These are phyloP conservation scores for Colletotrichum sp. DNA, from an alignment of 2,329 filamentous ascomycete species.

Conservation along the genomic window DNA sequence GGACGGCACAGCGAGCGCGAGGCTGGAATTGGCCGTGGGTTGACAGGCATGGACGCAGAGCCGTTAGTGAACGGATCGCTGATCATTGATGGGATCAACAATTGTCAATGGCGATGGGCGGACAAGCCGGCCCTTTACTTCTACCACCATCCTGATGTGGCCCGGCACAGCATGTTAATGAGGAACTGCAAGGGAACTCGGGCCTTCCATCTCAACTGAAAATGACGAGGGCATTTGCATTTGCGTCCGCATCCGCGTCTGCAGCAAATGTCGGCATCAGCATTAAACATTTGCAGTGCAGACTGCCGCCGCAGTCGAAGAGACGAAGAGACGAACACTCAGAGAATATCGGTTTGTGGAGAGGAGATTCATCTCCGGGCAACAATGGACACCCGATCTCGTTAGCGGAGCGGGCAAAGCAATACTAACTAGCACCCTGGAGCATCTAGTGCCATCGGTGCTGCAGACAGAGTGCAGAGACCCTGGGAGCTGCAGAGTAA, in stretches of 20 bases:
- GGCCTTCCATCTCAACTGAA: not conserved
- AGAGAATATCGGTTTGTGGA: not conserved
- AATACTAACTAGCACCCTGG: not conserved
- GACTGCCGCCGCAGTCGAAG: not conserved
- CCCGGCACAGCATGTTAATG: conserved; percentile 4
- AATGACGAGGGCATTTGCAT: not conserved
- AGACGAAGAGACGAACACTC: not conserved
- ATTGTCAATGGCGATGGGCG: not conserved
- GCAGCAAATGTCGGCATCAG: not conserved
- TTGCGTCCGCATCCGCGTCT: not conserved
- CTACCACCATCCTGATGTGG: not conserved
- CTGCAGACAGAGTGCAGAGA: conserved; percentile 1
- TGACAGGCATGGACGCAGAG: not conserved
- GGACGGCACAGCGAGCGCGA: not conserved
- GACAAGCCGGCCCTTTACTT: not conserved
- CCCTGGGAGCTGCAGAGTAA: not conserved
- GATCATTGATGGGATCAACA: not conserved
- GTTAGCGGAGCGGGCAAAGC: not conserved
- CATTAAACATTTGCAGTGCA: not conserved
- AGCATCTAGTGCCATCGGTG: not conserved
- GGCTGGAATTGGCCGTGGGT: not conserved
- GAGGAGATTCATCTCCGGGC: conserved; percentile 18
- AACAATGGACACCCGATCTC: conserved; percentile 14
- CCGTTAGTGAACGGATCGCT: not conserved
- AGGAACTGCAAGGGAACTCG: not conserved